These are phyloP conservation scores for Candida xiaguanensis DNA, from an alignment of 805 yeast genomes.

Conservation along the genomic window DNA sequence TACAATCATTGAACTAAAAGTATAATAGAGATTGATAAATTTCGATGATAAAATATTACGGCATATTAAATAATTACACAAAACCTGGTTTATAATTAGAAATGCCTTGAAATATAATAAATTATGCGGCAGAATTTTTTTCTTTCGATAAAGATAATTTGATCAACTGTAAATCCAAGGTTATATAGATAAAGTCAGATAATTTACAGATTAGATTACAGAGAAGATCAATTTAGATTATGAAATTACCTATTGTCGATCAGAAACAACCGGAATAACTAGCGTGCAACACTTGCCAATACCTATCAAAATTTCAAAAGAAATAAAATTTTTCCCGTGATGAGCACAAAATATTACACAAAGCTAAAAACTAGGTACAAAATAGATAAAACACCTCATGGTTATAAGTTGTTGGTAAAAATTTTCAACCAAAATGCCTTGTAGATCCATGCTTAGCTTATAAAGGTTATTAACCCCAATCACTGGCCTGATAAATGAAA, in stretches of 20 bases:
- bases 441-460: not conserved
- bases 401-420: not conserved
- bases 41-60: no score
- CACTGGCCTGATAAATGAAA: not conserved
- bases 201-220: not conserved
- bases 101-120: no score
- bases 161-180: no score
- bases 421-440: not conserved
- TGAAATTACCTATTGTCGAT: not conserved
- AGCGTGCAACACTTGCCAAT: not conserved
- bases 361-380: not conserved
- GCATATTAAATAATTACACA: no score
- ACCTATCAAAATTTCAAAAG: not conserved
- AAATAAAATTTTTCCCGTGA: not conserved
- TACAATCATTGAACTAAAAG: no score
- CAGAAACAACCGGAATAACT: not conserved
- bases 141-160: no score
- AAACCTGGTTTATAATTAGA: no score
- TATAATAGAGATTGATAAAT: no score
- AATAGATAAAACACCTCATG: not conserved
- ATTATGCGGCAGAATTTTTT: no score
- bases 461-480: not conserved
- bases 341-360: not conserved
- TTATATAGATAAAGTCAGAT: no score
- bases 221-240: not conserved